A percentile compares a stretch with the other conserved stretches of the same genome.
phyloP scores from a whole-genome alignment of 352 stramenopile genomes.

The Elongisporangium senticosum region DNA sequence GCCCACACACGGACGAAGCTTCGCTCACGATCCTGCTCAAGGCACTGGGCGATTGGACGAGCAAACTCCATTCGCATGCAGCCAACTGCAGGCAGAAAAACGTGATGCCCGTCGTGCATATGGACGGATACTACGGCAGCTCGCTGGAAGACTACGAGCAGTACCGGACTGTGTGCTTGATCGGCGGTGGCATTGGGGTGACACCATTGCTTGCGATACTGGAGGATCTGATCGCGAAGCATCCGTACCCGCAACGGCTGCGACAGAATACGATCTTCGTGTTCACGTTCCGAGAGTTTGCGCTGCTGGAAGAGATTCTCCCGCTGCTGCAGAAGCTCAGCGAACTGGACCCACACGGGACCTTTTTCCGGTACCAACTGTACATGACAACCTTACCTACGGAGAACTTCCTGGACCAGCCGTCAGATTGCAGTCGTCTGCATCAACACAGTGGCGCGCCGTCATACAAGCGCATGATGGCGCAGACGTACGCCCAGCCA shows the following conservation, averaged over 20 bases:
- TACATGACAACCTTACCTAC: constrained; percentile 23
- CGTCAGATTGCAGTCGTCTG: constrained; percentile 17
- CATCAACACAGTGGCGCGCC: background rate
- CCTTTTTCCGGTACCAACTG: constrained; percentile 25
- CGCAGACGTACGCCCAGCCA: constrained; percentile 10
- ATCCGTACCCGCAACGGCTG: constrained; percentile 12
- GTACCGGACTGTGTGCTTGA: constrained; percentile 36
- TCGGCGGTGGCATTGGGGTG: constrained; percentile 43
- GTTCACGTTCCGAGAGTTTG: constrained; percentile 32
- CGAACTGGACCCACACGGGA: constrained; percentile 14
- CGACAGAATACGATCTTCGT: constrained; percentile 24
- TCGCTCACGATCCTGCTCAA: constrained; percentile 42
- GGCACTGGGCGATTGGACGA: constrained; percentile 46
- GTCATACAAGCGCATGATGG: too few relatives aligned
- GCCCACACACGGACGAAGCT: constrained; percentile 2
- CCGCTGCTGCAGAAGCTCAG: constrained; percentile 23
- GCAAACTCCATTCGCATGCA: constrained; percentile 18
- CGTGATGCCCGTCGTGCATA: constrained; percentile 28
- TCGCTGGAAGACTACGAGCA: constrained; percentile 36
- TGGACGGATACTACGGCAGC: constrained; percentile 51
- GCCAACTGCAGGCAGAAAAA: constrained; percentile 19
- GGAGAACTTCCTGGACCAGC: constrained; percentile 8
- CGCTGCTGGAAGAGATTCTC: constrained; percentile 35
- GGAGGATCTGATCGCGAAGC: constrained; percentile 33
- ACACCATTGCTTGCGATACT: constrained; percentile 49